Evolutionary conservation across 2,329 filamentous ascomycete genomes (phyloP).

Genomic region (Neonectria coccinea): DNA sequence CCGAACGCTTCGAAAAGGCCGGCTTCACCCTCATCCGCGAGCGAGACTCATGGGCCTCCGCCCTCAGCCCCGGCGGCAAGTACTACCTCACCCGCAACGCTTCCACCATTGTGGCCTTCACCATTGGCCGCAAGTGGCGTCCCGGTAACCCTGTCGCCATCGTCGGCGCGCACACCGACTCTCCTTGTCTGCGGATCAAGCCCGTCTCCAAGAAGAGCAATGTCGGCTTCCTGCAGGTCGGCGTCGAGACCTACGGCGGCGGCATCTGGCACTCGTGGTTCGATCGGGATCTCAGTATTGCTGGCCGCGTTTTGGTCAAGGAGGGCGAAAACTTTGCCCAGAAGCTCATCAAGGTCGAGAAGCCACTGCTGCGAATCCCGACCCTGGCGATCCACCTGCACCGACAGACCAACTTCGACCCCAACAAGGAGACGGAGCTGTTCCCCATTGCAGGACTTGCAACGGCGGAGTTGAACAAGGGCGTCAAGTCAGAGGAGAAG

Average conservation of each 20-base stretch:
- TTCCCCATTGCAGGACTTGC: conserved; percentile 93
- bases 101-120: conserved; percentile 92
- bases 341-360: conserved; percentile 89
- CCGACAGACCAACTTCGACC: conserved; percentile 85
- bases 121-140: conserved; percentile 90
- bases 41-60: conserved; percentile 86
- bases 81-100: conserved; percentile 96
- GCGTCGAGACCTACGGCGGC: conserved; percentile 96
- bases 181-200: conserved; percentile 90
- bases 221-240: conserved; percentile 91
- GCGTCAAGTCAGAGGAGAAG: conserved; percentile 62
- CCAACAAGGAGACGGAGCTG: conserved; percentile 97
- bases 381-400: conserved; percentile 95
- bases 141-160: conserved; percentile 92
- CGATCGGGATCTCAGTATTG: conserved; percentile 91
- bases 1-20: conserved; percentile 79
- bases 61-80: conserved; percentile 86
- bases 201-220: conserved; percentile 90
- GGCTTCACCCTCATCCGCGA: conserved; percentile 92
- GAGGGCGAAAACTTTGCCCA: conserved; percentile 79
- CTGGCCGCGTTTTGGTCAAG: conserved; percentile 86
- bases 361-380: conserved; percentile 90
- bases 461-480: conserved; percentile 87
- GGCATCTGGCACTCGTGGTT: conserved; percentile 99
- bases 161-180: conserved; percentile 97